Evolutionary conservation across 768 basidiomycete species (phyloP), one percentile per base, ranked within the genome.

Genomic region (Russula dissimulans): DNA sequence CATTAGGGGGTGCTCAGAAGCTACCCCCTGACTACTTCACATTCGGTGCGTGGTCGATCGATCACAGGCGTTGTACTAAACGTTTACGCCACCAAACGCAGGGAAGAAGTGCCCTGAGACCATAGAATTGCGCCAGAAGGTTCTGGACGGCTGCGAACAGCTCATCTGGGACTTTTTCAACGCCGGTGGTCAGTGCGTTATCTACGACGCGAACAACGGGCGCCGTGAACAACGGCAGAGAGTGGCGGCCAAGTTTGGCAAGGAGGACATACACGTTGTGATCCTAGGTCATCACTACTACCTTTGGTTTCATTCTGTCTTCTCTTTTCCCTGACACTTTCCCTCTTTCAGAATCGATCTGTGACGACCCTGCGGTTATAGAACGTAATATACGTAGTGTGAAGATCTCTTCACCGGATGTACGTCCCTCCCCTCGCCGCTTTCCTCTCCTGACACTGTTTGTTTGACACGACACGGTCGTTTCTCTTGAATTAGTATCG

Each of bases 131-230:
- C 77, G 97, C 54, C 79, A 82, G 66, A 81, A 78, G 67, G 83
- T 95, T 63, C 82, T 86, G 45, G 78, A 80, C 0, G 91, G 87
- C n/a, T 90, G 97, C 64, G 94, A 97, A 74, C 80, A 89, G 70
- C 76, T 86, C 50, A 92, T 98, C 44, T 87, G 84, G 82, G 84
- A 92, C 63, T 97, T 89, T 73, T 98, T 95, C 73, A 78, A 80
- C 60, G 74, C 72, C 3, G 88, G 91, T 5, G 97, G 95, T 0
- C 97, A 99, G 71, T 95, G 98, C 29, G 92, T 95, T 41, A 95
- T 99, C 64, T 98, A 97, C 75, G 97, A 99, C 70, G 97, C 97
- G 32, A 99, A 99, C 69, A 97, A 97, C 67, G 93, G 93, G 1
- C 84, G 83, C 7, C 77, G 78, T 22, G 79, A 78, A 49, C 79